A percentile compares a stretch with the other conserved stretches of the same genome.
phyloP scores from a whole-genome alignment of 208 protist genomes.

The Histomonas meleagridis region DNA sequence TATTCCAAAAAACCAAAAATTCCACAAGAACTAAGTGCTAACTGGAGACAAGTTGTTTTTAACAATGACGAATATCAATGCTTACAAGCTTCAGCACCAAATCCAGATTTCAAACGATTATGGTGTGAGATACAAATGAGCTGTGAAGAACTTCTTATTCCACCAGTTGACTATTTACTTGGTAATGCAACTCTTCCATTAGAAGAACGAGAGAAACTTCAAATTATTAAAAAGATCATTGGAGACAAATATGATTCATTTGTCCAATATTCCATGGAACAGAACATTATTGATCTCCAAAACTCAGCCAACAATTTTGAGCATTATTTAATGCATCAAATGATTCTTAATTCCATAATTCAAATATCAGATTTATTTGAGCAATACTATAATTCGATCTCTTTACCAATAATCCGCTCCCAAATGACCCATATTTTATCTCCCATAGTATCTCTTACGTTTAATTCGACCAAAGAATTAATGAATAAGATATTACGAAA shows the following conservation, averaged over 20 bases:
- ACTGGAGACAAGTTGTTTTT: background rate
- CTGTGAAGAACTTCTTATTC: background rate
- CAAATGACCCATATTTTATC: too few species aligned
- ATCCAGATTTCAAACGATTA: background rate
- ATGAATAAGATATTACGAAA: too few species aligned
- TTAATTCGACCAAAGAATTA: too few species aligned
- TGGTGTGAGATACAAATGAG: background rate
- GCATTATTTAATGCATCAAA: background rate
- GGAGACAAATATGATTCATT: background rate
- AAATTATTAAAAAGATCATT: background rate
- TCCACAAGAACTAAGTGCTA: background rate
- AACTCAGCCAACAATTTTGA: background rate
- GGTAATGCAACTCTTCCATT: background rate
- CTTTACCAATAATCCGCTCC: too few species aligned
- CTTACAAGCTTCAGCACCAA: background rate
- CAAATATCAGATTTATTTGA: too few species aligned
- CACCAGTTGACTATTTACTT: background rate
- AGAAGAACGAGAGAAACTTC: background rate
- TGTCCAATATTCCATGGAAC: background rate
- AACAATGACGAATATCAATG: too few species aligned
- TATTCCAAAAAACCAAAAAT: conserved; percentile 21
- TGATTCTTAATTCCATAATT: background rate
- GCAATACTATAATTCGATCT: too few species aligned
- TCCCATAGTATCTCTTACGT: too few species aligned
- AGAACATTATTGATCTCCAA: background rate